A percentile compares a stretch with the other conserved stretches of the same genome.
These are phyloP conservation scores for Colletotrichum melonis DNA, from an alignment of 2,329 filamentous ascomycete species.

Conservation along the genomic window DNA sequence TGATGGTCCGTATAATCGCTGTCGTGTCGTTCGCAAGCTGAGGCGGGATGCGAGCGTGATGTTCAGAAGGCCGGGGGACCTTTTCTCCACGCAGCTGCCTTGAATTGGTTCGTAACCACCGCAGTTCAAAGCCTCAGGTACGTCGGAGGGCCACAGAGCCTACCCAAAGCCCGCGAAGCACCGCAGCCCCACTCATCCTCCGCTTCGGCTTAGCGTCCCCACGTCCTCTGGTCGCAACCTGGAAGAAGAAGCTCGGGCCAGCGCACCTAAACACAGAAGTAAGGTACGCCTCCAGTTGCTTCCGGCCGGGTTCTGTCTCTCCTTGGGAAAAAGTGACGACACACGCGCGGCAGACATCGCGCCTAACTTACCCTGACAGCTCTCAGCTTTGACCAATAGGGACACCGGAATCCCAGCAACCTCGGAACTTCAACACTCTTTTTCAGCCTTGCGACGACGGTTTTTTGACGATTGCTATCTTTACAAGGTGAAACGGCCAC, in stretches of 20 bases:
- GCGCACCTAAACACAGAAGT: too few relatives aligned
- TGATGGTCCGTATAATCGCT: constrained; percentile 3
- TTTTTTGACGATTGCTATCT: neutral
- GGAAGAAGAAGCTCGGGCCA: constrained; percentile 19
- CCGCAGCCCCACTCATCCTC: too few relatives aligned
- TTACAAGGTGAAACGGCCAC: too few relatives aligned
- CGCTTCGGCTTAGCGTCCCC: too few relatives aligned
- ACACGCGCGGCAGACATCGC: constrained; percentile 9
- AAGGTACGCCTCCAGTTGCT: neutral
- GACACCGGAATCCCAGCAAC: neutral
- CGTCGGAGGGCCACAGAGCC: neutral
- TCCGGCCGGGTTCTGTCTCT: neutral
- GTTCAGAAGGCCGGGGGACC: constrained; percentile 22
- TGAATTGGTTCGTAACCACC: constrained; percentile 31
- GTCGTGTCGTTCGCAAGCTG: constrained; percentile 10
- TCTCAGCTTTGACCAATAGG: constrained; percentile 27
- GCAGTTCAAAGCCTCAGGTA: constrained; percentile 25
- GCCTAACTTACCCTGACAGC: constrained; percentile 22
- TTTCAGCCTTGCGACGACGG: constrained; percentile 22
- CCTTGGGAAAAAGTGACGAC: constrained; percentile 21
- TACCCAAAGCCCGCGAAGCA: constrained; percentile 2
- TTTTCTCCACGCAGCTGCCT: constrained; percentile 35
- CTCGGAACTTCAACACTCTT: neutral
- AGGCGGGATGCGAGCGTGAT: constrained; percentile 19
- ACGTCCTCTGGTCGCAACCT: neutral